These are phyloP conservation scores for Hypoxylon rickii DNA, from an alignment of 495 filamentous ascomycete genomes.

Conservation along the genomic window DNA sequence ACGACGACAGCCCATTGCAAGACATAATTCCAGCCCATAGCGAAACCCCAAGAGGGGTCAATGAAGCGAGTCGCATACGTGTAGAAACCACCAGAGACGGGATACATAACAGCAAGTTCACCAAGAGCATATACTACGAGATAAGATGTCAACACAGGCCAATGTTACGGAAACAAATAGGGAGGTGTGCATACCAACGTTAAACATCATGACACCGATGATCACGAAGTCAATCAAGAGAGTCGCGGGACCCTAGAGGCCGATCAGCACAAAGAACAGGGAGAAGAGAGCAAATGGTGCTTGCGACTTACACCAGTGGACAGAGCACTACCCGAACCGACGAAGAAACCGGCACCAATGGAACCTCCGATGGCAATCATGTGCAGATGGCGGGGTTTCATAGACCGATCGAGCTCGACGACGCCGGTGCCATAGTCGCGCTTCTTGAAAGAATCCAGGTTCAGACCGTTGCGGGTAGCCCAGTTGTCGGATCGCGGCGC, in stretches of 20 bases:
- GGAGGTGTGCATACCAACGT: constrained; percentile 43
- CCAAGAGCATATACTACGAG: constrained; percentile 67
- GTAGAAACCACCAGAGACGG: constrained; percentile 62
- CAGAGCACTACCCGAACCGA: constrained; percentile 56
- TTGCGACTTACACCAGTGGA: constrained; percentile 43
- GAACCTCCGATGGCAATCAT: constrained; percentile 79
- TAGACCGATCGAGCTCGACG: constrained; percentile 59
- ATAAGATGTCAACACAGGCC: constrained; percentile 7
- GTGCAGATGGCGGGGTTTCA: constrained; percentile 70
- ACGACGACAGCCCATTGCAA: constrained; percentile 66
- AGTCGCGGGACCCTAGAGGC: constrained; percentile 49
- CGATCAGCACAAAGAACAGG: neutral
- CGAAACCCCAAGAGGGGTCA: constrained; percentile 80
- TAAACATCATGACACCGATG: constrained; percentile 60
- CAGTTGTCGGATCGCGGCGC: constrained; percentile 42
- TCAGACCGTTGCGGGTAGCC: constrained; percentile 57
- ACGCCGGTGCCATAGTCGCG: constrained; percentile 44
- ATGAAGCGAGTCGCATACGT: constrained; percentile 76
- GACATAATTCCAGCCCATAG: constrained; percentile 84
- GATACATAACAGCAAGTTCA: constrained; percentile 75
- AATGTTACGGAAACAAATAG: neutral
- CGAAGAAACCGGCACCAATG: constrained; percentile 69
- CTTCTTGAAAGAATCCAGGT: constrained; percentile 54
- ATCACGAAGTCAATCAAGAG: constrained; percentile 60
- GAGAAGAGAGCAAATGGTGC: neutral